phyloP scores from a whole-genome alignment of 306 rosid genomes.

The Notholithocarpus densiflorus region DNA sequence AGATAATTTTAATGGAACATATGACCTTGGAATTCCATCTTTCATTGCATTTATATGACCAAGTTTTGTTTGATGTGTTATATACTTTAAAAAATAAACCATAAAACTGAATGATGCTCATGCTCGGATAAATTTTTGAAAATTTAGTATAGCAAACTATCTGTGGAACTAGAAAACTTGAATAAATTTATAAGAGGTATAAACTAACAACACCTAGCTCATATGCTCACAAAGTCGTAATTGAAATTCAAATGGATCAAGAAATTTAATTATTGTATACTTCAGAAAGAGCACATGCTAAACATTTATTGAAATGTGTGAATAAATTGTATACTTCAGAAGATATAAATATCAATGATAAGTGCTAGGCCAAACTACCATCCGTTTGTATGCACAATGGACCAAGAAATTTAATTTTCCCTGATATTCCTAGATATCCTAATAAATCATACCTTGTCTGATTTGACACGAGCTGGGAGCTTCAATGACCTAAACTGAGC shows the following conservation, averaged over 20 bases:
- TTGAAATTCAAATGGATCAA: not conserved
- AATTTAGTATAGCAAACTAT: not conserved
- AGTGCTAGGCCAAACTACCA: not conserved
- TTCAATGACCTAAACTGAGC: constrained; percentile 21
- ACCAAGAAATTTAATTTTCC: not conserved
- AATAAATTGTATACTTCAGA: not conserved
- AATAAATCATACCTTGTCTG: not conserved
- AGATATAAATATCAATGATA: not conserved
- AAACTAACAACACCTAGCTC: not conserved
- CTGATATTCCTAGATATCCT: not conserved
- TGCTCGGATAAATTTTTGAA: not conserved
- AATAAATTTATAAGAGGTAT: not conserved
- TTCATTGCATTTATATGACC: not conserved
- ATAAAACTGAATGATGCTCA: not conserved
- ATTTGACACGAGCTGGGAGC: constrained; percentile 6
- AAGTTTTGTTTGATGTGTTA: not conserved
- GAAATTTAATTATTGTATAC: too few relatives aligned
- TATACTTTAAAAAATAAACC: not conserved
- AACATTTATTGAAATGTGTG: not conserved
- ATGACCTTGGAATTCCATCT: not conserved
- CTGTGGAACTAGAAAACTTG: not conserved
- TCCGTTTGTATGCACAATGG: not conserved
- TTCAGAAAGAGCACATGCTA: not conserved
- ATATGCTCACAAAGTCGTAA: not conserved
- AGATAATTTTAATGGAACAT: not conserved